A percentile compares a stretch with the other conserved stretches of the same genome.
phyloP scores from a whole-genome alignment of 306 rosid species.

The Trichosanthes truncata region DNA sequence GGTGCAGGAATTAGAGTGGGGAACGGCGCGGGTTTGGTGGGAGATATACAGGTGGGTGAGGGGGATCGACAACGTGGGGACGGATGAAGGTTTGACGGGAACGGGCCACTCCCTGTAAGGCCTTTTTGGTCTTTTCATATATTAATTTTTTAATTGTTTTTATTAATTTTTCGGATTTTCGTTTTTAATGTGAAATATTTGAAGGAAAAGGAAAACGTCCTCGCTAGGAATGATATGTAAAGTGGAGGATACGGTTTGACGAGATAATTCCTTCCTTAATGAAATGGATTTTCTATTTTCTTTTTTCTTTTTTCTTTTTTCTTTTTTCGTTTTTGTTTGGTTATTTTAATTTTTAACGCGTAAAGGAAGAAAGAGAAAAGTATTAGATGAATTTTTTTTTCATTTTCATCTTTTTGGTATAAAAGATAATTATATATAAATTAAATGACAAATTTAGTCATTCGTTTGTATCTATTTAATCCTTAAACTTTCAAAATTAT shows the following conservation, averaged over 20 bases:
- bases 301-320: neutral
- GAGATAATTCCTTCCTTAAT: neutral
- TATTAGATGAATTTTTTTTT: neutral
- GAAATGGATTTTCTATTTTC: neutral
- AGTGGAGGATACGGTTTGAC: neutral
- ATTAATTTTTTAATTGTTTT: too few relatives aligned
- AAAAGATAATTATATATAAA: too few relatives aligned
- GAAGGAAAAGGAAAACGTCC: neutral
- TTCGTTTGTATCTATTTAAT: too few relatives aligned
- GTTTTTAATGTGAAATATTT: neutral
- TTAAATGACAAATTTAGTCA: too few relatives aligned
- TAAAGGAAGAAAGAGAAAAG: neutral
- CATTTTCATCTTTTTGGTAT: too few relatives aligned
- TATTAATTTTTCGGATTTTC: neutral
- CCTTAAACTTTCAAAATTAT: too few relatives aligned
- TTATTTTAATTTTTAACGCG: neutral
- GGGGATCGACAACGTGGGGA: constrained; percentile 20
- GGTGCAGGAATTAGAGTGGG: constrained; percentile 18
- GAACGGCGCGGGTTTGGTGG: constrained; percentile 1
- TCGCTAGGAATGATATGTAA: neutral
- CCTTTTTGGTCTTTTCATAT: neutral
- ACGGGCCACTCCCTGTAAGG: neutral
- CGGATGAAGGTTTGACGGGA: neutral
- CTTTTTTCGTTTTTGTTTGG: neutral
- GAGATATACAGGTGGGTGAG: constrained; percentile 9